Base-by-base conservation (phyloP, 805 yeast genomes). In the Lipomyces mesembrius region DNA sequence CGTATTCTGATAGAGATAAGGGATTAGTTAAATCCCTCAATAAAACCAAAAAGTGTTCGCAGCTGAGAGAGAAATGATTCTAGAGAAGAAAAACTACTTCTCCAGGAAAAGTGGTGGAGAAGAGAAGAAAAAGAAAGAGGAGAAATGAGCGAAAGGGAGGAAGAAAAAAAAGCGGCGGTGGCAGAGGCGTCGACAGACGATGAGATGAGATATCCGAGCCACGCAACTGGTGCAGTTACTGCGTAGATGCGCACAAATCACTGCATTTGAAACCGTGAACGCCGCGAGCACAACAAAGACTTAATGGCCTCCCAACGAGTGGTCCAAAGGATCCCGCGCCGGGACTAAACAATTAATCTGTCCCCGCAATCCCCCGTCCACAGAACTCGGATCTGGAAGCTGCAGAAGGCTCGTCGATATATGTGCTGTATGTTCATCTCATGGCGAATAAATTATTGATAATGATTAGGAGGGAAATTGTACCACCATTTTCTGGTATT, bases 1-100 rank as follows among this genome's bases (percentile, higher is more conserved):
- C 46, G 43, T 35, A 53, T 12, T 35, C 61, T 51, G 58, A 17
- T 27, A 20, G n/a, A 63, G 59, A 63, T 46, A 29, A 60, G 54
- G 57, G 63, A 61, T 66, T 53, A 67, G 61, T 39, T n/a, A 35
- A 39, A 51, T 51, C 43, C 60, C 61, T 51, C n/a, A 53, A 27
- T 20, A 53, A 27, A 56, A 25, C 61, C 58, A 59, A 60, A 58
- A 64, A 64, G 56, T 32, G n/a, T 29, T 52, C 51, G 55, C 49
- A 27, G 58, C 34, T 4, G 55, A 34, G 55, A 56, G 49, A 46
- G 29, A 49, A 34, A 32, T 61, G 34, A 29, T 22, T 55, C 51
- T 27, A 34, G 62, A 61, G 65, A 67, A 57, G 61, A 61, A 52
- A 46, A 62, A 54, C 25, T 59, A 52, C 71, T 64, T 65, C 71